phyloP scores from a whole-genome alignment of 345 rosid species.

The Conringia planisiliqua region DNA sequence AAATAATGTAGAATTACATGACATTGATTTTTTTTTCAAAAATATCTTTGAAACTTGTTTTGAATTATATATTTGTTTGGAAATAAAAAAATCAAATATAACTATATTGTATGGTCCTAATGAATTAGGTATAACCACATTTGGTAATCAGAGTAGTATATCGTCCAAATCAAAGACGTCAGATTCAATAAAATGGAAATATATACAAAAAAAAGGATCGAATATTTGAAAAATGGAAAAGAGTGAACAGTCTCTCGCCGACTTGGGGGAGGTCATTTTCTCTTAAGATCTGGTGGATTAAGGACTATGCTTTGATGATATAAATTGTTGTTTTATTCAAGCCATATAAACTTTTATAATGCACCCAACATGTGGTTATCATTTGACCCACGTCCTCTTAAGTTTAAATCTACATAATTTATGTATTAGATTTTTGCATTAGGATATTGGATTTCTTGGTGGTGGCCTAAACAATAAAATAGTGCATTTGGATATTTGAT shows the following conservation, averaged over 20 bases:
- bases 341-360: conserved; percentile 12
- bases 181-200: conserved; percentile 9
- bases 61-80: too few species aligned
- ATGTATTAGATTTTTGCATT: neutral
- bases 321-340: conserved; percentile 15
- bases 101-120: neutral
- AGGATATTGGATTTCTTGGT: conserved; percentile 1
- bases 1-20: too few species aligned
- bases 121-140: conserved; percentile 3
- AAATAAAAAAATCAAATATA: too few species aligned
- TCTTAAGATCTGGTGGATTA: conserved; percentile 10
- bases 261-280: neutral
- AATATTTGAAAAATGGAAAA: neutral
- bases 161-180: conserved; percentile 15
- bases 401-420: neutral
- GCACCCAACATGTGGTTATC: conserved; percentile 25
- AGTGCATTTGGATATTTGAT: neutral
- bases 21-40: too few species aligned
- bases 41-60: too few species aligned
- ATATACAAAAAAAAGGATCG: neutral
- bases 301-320: conserved; percentile 26
- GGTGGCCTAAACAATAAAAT: neutral
- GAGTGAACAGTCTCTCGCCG: neutral
- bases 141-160: neutral
- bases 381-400: conserved; percentile 25